Conservation (phyloP, 345 rosid species). For the Gossypioides kirkii region DNA sequence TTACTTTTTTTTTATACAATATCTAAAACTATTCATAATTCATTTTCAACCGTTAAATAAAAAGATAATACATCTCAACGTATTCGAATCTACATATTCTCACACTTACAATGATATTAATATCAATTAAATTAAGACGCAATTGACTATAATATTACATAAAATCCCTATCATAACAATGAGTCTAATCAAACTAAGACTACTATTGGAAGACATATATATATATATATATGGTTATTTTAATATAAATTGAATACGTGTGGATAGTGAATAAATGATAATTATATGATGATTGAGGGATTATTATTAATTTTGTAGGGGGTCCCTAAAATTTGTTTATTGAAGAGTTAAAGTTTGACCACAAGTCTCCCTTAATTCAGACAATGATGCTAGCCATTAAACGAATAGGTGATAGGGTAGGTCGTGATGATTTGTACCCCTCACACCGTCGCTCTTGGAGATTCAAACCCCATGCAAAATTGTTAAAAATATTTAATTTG, state of each 20-base stretch:
- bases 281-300: neutral
- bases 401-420: neutral
- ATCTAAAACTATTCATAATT: fast-evolving
- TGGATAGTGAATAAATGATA: neutral
- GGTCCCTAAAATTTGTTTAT: neutral
- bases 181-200: too few relatives aligned
- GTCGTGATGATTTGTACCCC: neutral
- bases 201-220: neutral
- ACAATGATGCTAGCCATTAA: neutral
- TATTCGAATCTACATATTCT: fast-evolving
- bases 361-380: neutral
- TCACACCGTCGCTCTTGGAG: neutral
- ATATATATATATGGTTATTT: neutral
- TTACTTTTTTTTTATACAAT: too few relatives aligned
- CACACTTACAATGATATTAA: fast-evolving
- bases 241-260: neutral
- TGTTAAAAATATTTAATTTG: neutral
- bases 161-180: too few relatives aligned
- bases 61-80: fast-evolving
- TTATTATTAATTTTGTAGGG: neutral
- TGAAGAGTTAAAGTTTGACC: neutral
- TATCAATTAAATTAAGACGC: fast-evolving
- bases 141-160: too few relatives aligned
- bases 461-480: neutral
- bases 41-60: fast-evolving